Conservation (phyloP, 2,329 filamentous ascomycete species). For the Talaromyces islandicus region DNA sequence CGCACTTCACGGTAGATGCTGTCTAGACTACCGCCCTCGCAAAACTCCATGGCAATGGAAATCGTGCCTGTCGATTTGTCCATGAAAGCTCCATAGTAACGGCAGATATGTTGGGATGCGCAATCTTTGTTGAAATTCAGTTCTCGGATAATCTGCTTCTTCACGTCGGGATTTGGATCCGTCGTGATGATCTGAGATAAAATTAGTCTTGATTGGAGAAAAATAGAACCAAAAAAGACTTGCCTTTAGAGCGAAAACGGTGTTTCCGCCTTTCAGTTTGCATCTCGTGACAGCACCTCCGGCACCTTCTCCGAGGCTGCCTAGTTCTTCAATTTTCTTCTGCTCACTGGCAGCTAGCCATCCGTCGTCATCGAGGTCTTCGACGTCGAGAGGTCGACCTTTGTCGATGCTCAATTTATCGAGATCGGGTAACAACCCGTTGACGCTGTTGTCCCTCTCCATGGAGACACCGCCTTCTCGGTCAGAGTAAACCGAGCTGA, state of each 20-base stretch:
- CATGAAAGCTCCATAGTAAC: slow-evolving; percentile 95
- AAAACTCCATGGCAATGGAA: slow-evolving; percentile 98
- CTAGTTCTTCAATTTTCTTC: slow-evolving; percentile 79
- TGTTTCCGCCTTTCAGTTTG: slow-evolving; percentile 84
- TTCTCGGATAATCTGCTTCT: slow-evolving; percentile 96
- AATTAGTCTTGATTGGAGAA: slow-evolving; percentile 11
- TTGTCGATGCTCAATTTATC: slow-evolving; percentile 77
- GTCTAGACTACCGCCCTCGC: slow-evolving; percentile 91
- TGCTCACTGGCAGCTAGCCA: slow-evolving; percentile 92
- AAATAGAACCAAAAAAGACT: slow-evolving; percentile 17
- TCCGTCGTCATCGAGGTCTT: slow-evolving; percentile 89
- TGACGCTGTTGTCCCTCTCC: slow-evolving; percentile 77
- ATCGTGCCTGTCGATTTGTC: slow-evolving; percentile 95
- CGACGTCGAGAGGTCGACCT: slow-evolving; percentile 78
- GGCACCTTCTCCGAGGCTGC: slow-evolving; percentile 86
- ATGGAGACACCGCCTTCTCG: slow-evolving; percentile 64
- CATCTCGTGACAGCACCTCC: slow-evolving; percentile 92
- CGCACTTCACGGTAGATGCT: slow-evolving; percentile 97
- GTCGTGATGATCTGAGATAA: slow-evolving; percentile 80
- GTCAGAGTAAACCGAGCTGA: slow-evolving; percentile 56
- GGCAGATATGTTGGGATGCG: slow-evolving; percentile 90
- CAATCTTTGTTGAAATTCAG: slow-evolving; percentile 97
- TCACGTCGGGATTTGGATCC: slow-evolving; percentile 94
- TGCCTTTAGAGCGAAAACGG: slow-evolving; percentile 93
- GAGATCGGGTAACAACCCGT: slow-evolving; percentile 67